A percentile compares a stretch with the other conserved stretches of the same genome.
These are phyloP conservation scores for Potentilla sterilis DNA, from an alignment of 306 rosid genomes.

Conservation along the genomic window DNA sequence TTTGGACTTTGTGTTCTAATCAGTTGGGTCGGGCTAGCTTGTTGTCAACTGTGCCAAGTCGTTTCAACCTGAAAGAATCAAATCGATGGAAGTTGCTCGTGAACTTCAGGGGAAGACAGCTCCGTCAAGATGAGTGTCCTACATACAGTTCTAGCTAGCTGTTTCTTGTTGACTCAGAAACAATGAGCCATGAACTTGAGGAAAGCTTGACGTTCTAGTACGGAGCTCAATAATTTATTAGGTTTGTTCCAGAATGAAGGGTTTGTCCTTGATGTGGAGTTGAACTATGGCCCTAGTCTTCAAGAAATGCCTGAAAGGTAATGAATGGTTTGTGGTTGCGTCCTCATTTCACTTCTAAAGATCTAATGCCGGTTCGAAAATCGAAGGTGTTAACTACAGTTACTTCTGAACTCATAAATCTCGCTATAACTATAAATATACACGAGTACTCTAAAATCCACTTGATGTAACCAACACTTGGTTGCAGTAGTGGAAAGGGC, in stretches of 20 bases:
- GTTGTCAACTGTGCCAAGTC: neutral
- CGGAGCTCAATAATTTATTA: neutral
- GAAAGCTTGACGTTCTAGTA: neutral
- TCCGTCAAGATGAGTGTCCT: conserved; percentile 2
- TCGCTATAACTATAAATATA: too few relatives aligned
- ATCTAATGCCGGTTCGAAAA: neutral
- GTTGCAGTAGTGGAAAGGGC: too few relatives aligned
- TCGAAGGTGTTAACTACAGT: neutral
- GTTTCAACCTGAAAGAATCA: neutral
- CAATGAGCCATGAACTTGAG: too few relatives aligned
- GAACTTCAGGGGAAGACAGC: neutral
- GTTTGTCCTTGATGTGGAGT: neutral
- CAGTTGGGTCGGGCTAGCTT: neutral
- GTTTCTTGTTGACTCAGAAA: neutral
- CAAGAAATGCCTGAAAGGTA: neutral
- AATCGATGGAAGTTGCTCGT: neutral
- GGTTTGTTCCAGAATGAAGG: neutral
- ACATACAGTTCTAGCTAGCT: neutral
- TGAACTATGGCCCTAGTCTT: neutral
- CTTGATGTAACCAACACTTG: too few relatives aligned
- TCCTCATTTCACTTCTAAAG: neutral
- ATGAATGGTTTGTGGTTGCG: neutral
- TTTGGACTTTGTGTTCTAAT: neutral
- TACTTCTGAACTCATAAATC: too few relatives aligned
- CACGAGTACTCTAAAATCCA: neutral